Base-by-base conservation (phyloP, 2,329 filamentous ascomycete species). In the Pseudocercospora crystallina region DNA sequence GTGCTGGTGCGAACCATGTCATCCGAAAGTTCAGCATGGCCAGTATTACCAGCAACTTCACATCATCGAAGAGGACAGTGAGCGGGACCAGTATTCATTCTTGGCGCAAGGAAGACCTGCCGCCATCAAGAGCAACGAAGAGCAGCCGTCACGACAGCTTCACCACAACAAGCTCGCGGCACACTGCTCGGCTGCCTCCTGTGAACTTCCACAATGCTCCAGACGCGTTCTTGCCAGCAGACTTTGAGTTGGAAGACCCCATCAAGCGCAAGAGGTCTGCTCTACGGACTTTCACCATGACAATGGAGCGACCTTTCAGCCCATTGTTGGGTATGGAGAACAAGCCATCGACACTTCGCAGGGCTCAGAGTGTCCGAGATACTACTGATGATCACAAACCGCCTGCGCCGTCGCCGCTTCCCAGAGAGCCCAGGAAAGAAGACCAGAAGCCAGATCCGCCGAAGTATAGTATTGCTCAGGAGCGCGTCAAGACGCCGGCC, bases 11-110 rank as follows among this genome's bases (percentile, higher is more conserved):
- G 10, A 90, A 89, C 32, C 88, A 88, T 1, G 82, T 96, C 65
- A 95, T 96, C 74, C 82, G 90, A 45, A 95, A 91, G 67, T 79
- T 96, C 56, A 95, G 89, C 69, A 85, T 89, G 63, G 85, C 86
- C 42, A 90, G 85, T 67, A 86, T 94, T 57, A 80, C 87, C 11
- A 86, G 81, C 59, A 86, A 86, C 41, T 91, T 95, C 65, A 81
- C 82, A 20, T 86, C 92, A 60, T 81, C 82, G 33, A 87, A 85
- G 60, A 82, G 86, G 50, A 87, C 87, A 1, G 77, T 76, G 34
- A 88, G 85, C 57, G 73, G 75, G 58, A 75, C 71, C 1, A 75
- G 71, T 42, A 70, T 54, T 33, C 54, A 49, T 36, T 59, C 44
- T 29, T 59, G 49, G 33, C 60, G 62, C 13, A 66, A 65, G 45